Evolutionary conservation across 2,329 filamentous ascomycete species (phyloP).

Genomic region (Alternaria metachromatica): DNA sequence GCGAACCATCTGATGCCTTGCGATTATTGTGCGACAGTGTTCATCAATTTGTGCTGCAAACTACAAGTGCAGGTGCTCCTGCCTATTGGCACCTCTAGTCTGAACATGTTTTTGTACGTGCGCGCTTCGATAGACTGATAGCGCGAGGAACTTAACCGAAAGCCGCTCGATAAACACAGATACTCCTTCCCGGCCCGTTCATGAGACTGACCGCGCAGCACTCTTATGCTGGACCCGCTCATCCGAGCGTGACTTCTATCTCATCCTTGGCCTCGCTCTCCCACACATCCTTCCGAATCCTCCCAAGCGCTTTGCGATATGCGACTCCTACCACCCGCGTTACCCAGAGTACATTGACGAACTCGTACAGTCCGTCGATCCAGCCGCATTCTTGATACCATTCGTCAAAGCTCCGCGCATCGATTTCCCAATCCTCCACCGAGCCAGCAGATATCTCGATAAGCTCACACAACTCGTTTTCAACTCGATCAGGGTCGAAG

Average conservation of each 20-base stretch:
- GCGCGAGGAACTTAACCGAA: not conserved
- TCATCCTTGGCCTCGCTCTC: not conserved
- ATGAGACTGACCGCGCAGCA: not conserved
- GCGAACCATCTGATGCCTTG: not conserved
- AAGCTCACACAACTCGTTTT: constrained; percentile 5
- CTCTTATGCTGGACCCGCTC: not conserved
- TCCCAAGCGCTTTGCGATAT: constrained; percentile 27
- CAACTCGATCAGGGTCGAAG: not conserved
- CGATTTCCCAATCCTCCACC: constrained; percentile 14
- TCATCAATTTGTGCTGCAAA: not conserved
- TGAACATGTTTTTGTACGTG: not conserved
- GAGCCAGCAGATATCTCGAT: constrained; percentile 23
- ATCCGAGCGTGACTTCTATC: not conserved
- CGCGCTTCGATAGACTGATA: not conserved
- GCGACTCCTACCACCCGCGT: constrained; percentile 23
- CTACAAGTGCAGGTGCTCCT: not conserved
- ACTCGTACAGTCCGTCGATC: constrained; percentile 10
- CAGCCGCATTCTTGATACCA: constrained; percentile 1
- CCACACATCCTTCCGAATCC: constrained; percentile 24
- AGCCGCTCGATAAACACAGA: not conserved
- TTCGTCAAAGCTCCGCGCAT: constrained; percentile 20
- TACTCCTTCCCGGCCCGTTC: not conserved
- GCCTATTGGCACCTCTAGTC: not conserved
- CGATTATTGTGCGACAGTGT: not conserved
- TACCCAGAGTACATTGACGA: constrained; percentile 32